phyloP scores from a whole-genome alignment of 208 protist genomes.

The Wallacemonas sp. region DNA sequence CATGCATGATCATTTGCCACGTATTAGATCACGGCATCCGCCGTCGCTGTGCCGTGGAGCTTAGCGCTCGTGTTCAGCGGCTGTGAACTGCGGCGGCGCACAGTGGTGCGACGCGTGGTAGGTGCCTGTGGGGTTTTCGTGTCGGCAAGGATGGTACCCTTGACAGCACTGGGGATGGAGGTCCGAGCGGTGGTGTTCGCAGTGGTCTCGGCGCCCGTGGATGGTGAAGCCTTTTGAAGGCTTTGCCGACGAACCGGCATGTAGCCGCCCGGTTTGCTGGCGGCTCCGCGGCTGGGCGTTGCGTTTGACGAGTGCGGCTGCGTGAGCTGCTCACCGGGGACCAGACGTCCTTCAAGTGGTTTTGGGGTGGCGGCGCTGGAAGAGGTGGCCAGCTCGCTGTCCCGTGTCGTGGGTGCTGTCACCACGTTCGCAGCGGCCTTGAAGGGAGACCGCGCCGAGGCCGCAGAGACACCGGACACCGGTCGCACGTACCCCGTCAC shows the following conservation, averaged over 20 bases:
- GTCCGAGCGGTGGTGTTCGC: no score
- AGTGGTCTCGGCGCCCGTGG: no score
- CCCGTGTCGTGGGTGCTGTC: no score
- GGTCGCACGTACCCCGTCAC: background rate
- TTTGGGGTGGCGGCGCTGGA: no score
- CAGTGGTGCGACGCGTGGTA: background rate
- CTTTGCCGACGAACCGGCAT: background rate
- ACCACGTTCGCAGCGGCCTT: background rate
- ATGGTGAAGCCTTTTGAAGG: no score
- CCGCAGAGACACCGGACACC: background rate
- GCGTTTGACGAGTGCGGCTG: background rate
- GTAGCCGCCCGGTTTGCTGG: background rate
- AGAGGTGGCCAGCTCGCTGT: no score
- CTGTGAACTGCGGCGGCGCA: background rate
- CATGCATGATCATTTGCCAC: no score
- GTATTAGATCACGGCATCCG: no score
- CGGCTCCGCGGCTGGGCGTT: background rate
- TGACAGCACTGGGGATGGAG: no score
- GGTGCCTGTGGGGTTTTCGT: background rate
- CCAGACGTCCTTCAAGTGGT: background rate
- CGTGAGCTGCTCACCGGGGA: background rate
- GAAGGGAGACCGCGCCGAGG: constrained; percentile 1
- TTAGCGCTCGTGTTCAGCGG: background rate
- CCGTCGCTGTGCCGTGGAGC: background rate
- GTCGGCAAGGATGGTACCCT: background rate